These are phyloP conservation scores for Mantamonas sphyraenae DNA, from an alignment of 78 protist species.

Conservation along the genomic window DNA sequence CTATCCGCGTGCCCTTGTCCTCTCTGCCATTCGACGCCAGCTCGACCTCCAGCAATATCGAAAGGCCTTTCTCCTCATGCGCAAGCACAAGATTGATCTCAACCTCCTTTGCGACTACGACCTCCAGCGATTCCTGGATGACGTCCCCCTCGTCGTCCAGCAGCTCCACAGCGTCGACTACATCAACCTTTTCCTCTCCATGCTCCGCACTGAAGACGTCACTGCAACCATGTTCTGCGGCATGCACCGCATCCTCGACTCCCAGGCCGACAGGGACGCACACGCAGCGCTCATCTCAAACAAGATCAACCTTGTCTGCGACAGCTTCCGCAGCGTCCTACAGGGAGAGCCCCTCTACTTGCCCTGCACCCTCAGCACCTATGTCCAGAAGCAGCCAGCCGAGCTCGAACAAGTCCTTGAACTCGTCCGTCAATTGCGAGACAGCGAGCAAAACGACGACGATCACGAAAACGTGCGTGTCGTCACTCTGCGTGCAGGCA, in stretches of 20 bases:
- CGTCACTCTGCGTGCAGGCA: background rate
- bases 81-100: conserved; percentile 57
- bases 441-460: no score
- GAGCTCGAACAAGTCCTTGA: conserved; percentile 39
- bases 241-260: conserved; percentile 4
- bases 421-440: conserved; percentile 30
- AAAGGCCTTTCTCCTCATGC: conserved; percentile 24
- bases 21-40: conserved; percentile 1
- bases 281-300: background rate
- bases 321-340: conserved; percentile 13
- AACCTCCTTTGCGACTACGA: conserved; percentile 61
- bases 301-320: conserved; percentile 37
- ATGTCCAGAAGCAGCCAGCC: conserved; percentile 49
- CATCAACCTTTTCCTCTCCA: conserved; percentile 48
- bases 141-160: conserved; percentile 28
- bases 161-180: conserved; percentile 26
- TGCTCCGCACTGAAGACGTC: conserved; percentile 41
- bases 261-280: background rate
- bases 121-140: conserved; percentile 41
- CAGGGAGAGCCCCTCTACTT: conserved; percentile 2
- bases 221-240: conserved; percentile 31
- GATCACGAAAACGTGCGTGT: background rate
- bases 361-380: conserved; percentile 28
- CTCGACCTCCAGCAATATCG: conserved; percentile 12
- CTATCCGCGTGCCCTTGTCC: conserved; percentile 47